Percentiles rank a stretch among this genome's conserved stretches.
Evolutionary conservation across 768 basidiomycete genomes (phyloP).

Genomic region (Amyloporia xantha): DNA sequence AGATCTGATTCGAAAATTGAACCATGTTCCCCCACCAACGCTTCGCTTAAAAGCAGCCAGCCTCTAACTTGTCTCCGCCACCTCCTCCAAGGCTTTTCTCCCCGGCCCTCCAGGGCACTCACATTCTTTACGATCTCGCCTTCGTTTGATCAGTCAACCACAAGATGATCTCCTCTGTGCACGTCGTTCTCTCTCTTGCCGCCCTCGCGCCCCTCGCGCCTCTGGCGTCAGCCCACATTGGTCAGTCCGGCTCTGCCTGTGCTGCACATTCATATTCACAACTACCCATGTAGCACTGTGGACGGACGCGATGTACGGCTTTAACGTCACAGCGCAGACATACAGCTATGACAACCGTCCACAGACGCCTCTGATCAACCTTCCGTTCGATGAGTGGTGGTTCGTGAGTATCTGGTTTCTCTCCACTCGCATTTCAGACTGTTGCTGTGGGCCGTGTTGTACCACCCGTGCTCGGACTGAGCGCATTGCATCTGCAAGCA

Average conservation of each 20-base stretch:
- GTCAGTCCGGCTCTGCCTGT: constrained; percentile 1
- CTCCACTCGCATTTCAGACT: too few species aligned
- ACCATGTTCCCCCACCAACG: too few species aligned
- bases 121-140: constrained; percentile 14
- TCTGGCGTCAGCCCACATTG: constrained; percentile 14
- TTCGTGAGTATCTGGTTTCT: constrained; percentile 22
- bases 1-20: too few species aligned
- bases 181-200: constrained; percentile 5
- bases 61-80: neutral
- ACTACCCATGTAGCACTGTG: constrained; percentile 20
- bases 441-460: neutral
- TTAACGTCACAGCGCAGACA: constrained; percentile 29
- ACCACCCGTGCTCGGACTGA: neutral
- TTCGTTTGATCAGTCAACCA: neutral
- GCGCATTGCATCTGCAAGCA: neutral
- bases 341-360: constrained; percentile 31
- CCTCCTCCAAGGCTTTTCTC: constrained; percentile 1
- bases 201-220: constrained; percentile 13
- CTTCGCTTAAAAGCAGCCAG: too few species aligned
- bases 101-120: constrained; percentile 9
- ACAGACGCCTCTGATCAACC: constrained; percentile 27
- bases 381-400: constrained; percentile 33
- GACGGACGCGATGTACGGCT: constrained; percentile 32
- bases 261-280: neutral
- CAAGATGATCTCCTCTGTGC: constrained; percentile 11